phyloP scores from a whole-genome alignment of 1,139 yeast species.

The Kluyveromyces sp. region DNA sequence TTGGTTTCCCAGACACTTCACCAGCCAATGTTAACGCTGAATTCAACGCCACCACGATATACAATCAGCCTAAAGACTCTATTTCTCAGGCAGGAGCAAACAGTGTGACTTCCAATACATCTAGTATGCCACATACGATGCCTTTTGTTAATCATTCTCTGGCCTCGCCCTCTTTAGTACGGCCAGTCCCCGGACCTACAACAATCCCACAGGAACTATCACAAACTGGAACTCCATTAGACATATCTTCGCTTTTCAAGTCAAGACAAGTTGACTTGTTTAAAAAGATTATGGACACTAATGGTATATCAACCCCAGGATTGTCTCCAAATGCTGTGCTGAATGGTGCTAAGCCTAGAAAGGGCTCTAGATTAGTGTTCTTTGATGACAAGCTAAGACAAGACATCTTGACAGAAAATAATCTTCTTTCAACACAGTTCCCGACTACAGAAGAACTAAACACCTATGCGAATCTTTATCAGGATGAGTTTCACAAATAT shows the following conservation, averaged over 20 bases:
- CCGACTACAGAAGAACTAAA: constrained; percentile 73
- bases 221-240: constrained; percentile 5
- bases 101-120: background rate
- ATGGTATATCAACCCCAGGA: constrained; percentile 6
- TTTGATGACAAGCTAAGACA: constrained; percentile 48
- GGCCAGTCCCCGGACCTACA: background rate
- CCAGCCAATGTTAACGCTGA: constrained; percentile 1
- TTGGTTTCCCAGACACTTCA: constrained; percentile 36
- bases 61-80: background rate
- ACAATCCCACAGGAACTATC: background rate
- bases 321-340: constrained; percentile 4
- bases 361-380: constrained; percentile 14
- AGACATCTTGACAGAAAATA: constrained; percentile 47
- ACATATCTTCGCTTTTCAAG: constrained; percentile 38
- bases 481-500: constrained; percentile 67
- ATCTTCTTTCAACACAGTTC: constrained; percentile 48
- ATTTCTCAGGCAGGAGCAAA: background rate
- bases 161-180: background rate
- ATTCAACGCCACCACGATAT: background rate
- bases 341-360: constrained; percentile 4
- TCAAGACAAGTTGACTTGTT: constrained; percentile 56
- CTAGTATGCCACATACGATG: background rate
- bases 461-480: constrained; percentile 62
- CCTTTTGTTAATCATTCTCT: background rate
- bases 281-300: constrained; percentile 34